Evolutionary conservation across 768 basidiomycete species (phyloP).

Genomic region (Strobilomyces confusus): DNA sequence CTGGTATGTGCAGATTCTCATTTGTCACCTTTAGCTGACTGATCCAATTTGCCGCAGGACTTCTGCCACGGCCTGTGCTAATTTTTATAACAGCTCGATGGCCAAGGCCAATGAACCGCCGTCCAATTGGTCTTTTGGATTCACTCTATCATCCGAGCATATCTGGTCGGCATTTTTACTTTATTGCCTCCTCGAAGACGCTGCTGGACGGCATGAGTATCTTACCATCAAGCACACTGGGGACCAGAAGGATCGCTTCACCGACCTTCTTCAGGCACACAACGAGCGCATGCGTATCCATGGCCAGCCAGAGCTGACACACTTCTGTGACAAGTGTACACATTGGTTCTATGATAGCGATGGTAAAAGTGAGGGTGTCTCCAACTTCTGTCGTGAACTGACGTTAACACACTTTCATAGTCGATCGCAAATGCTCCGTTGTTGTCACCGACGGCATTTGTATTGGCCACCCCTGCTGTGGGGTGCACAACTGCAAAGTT

Average conservation of each 20-base stretch:
- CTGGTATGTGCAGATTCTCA: neutral
- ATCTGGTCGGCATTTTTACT: neutral
- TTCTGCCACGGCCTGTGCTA: neutral
- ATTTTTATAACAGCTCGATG: neutral
- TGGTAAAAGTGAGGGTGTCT: neutral
- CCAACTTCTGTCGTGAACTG: no score
- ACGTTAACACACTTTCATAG: neutral
- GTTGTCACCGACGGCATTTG: neutral
- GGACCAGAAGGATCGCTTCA: neutral
- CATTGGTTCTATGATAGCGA: neutral
- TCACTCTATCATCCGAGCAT: neutral
- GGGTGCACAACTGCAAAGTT: neutral
- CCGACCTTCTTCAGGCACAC: neutral
- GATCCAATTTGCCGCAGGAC: neutral
- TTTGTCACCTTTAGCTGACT: neutral
- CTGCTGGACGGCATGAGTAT: neutral
- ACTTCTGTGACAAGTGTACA: slow-evolving; percentile 7
- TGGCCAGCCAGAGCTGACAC: neutral
- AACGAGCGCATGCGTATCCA: neutral
- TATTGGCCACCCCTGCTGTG: slow-evolving; percentile 7
- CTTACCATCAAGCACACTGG: neutral
- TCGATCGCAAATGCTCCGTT: neutral
- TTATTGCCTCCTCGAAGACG: slow-evolving; percentile 5
- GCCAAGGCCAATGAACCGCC: neutral
- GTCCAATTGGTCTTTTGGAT: neutral